A percentile compares a stretch with the other conserved stretches of the same genome.
Conservation (phyloP, 73 alveolate genomes). For the Symbiodinium pilosum region DNA sequence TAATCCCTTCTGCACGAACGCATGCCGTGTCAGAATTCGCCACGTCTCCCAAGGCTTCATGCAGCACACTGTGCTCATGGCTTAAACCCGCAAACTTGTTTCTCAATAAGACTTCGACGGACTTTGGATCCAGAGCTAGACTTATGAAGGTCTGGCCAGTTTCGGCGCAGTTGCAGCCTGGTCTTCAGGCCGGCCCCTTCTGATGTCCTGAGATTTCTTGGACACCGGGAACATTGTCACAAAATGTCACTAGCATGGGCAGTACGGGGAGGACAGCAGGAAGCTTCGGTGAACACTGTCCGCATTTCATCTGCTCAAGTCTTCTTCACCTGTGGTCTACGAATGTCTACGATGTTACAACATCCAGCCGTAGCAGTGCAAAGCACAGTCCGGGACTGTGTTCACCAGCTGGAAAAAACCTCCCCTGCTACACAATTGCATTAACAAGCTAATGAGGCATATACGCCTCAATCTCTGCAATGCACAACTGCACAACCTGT, state of each 20-base stretch:
- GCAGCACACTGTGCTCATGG: no score
- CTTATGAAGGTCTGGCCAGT: slow-evolving; percentile 9
- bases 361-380: no score
- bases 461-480: no score
- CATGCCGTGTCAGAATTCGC: neutral
- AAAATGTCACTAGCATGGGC: no score
- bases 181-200: neutral
- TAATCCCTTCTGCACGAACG: neutral
- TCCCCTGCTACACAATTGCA: neutral
- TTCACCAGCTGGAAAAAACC: neutral
- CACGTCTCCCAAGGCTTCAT: no score
- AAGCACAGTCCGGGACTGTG: neutral
- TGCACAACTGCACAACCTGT: no score
- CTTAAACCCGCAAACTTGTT: no score
- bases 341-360: no score
- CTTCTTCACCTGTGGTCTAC: no score
- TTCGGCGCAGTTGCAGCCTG: slow-evolving; percentile 13
- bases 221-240: neutral
- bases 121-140: neutral
- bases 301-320: no score
- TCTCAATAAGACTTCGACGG: no score
- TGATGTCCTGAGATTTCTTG: neutral
- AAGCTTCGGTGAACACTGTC: neutral
- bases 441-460: neutral
- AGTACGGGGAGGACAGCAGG: neutral